These are phyloP conservation scores for Scheffersomyces parashehatae DNA, from an alignment of 1,139 yeast genomes.

Conservation along the genomic window DNA sequence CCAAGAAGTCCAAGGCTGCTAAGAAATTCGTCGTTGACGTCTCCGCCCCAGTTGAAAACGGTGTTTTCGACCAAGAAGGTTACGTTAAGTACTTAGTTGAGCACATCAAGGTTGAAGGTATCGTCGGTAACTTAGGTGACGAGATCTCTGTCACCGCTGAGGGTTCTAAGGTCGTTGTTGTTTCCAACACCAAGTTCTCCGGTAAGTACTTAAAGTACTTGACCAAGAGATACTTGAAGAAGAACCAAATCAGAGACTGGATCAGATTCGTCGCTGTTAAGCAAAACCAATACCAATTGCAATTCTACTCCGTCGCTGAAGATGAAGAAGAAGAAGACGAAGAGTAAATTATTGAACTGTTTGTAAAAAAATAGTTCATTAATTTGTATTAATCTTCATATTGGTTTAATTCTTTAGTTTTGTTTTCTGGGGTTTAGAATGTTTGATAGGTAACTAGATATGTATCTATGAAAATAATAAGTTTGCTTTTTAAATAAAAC, in stretches of 20 bases:
- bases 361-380: conserved; percentile 8
- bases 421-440: conserved; percentile 10
- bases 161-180: conserved; percentile 84
- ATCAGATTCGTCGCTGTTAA: conserved; percentile 97
- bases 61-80: conserved; percentile 96
- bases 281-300: conserved; percentile 96
- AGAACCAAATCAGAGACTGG: conserved; percentile 99
- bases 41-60: conserved; percentile 96
- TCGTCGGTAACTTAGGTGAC: conserved; percentile 96
- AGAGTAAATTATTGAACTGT: conserved; percentile 25
- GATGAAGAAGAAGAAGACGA: conserved; percentile 92
- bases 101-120: conserved; percentile 98
- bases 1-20: conserved; percentile 76
- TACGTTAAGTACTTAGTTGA: conserved; percentile 97
- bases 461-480: conserved; percentile 1
- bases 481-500: background rate
- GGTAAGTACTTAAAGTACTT: conserved; percentile 99
- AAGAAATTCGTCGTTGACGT: conserved; percentile 96
- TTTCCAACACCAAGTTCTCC: conserved; percentile 92
- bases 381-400: conserved; percentile 3
- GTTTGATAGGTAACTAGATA: conserved; percentile 1
- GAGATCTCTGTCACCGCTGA: conserved; percentile 86
- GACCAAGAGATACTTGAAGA: conserved; percentile 99
- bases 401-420: conserved; percentile 2
- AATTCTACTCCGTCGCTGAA: conserved; percentile 97